Percentiles rank a stretch among this genome's conserved stretches.
phyloP scores from a whole-genome alignment of 345 rosid genomes.

The Turnera subulata region DNA sequence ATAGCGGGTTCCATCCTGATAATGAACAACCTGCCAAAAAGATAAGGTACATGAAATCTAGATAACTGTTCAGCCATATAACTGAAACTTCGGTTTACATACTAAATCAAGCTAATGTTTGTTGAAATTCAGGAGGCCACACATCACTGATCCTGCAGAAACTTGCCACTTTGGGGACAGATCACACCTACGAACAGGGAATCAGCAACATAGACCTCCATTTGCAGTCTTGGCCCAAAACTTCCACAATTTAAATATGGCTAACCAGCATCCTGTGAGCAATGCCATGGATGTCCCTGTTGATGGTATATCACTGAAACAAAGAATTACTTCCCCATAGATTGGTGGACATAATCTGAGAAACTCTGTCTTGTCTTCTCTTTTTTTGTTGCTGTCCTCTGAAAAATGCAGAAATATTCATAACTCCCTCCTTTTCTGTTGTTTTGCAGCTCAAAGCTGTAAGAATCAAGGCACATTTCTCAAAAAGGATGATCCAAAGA shows the following conservation, averaged over 20 bases:
- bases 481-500: slow-evolving; percentile 78
- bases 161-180: slow-evolving; percentile 41
- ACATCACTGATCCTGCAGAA: slow-evolving; percentile 45
- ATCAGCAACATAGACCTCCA: slow-evolving; percentile 59
- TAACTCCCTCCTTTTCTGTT: slow-evolving; percentile 14
- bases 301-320: slow-evolving; percentile 38
- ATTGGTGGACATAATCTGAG: neutral
- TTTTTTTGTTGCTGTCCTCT: neutral
- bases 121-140: slow-evolving; percentile 55
- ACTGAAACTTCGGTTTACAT: too few relatives aligned
- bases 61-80: neutral
- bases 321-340: neutral
- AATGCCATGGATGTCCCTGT: slow-evolving; percentile 30
- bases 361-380: neutral
- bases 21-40: slow-evolving; percentile 46
- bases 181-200: slow-evolving; percentile 43
- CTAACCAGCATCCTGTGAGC: slow-evolving; percentile 26
- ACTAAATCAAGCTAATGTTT: slow-evolving; percentile 2
- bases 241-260: slow-evolving; percentile 25
- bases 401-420: too few relatives aligned
- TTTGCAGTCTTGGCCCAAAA: slow-evolving; percentile 54
- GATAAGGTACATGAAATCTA: slow-evolving; percentile 38
- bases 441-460: slow-evolving; percentile 40
- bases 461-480: slow-evolving; percentile 54
- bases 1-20: slow-evolving; percentile 38